These are phyloP conservation scores for Cladosporium sp. DNA, from an alignment of 2,329 filamentous ascomycete genomes.

Conservation along the genomic window DNA sequence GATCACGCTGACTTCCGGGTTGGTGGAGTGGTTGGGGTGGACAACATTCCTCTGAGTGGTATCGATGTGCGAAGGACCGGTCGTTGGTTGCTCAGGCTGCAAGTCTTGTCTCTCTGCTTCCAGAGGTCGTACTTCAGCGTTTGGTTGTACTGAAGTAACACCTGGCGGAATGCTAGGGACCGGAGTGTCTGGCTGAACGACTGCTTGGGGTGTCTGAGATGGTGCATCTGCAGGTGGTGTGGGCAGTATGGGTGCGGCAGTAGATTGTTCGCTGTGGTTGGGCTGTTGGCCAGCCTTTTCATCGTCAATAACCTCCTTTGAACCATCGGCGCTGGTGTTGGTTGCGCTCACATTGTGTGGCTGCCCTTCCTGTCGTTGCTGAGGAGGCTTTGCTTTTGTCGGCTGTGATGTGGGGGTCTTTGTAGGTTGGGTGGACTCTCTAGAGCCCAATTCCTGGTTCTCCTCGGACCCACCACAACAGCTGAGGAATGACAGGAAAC, in stretches of 20 bases:
- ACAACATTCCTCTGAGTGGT: slow-evolving; percentile 12
- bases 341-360: slow-evolving; percentile 35
- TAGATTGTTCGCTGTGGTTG: slow-evolving; percentile 8
- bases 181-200: slow-evolving; percentile 9
- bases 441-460: slow-evolving; percentile 51
- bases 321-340: slow-evolving; percentile 42
- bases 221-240: slow-evolving; percentile 13
- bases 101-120: slow-evolving; percentile 11
- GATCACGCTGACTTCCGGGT: slow-evolving; percentile 39
- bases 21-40: slow-evolving; percentile 4
- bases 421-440: slow-evolving; percentile 46
- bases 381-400: slow-evolving; percentile 33
- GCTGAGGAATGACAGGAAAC: slow-evolving; percentile 51
- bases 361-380: slow-evolving; percentile 48
- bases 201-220: background rate
- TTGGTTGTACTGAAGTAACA: slow-evolving; percentile 10
- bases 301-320: slow-evolving; percentile 41
- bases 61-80: slow-evolving; percentile 14
- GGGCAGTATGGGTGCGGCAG: slow-evolving; percentile 12
- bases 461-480: slow-evolving; percentile 64
- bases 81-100: slow-evolving; percentile 8
- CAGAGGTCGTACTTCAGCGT: slow-evolving; percentile 14
- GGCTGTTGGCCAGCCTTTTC: slow-evolving; percentile 34
- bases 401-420: slow-evolving; percentile 36
- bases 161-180: slow-evolving; percentile 7